These are phyloP conservation scores for Sphaerostilbella broomeana DNA, from an alignment of 2,329 filamentous ascomycete species.

Conservation along the genomic window DNA sequence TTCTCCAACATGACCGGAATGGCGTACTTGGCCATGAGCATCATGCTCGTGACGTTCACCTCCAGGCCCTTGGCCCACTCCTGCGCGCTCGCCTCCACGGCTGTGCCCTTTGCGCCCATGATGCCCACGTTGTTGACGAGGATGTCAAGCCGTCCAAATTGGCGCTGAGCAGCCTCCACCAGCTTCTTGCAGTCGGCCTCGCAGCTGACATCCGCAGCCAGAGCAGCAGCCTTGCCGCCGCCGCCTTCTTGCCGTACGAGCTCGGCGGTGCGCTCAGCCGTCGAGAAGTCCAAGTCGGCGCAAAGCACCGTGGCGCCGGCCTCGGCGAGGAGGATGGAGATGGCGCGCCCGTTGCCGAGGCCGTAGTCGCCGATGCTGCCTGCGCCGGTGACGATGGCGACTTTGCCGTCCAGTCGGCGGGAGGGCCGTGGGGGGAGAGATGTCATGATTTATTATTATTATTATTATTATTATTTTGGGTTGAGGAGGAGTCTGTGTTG, in stretches of 20 bases:
- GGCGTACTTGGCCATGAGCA: slow-evolving; percentile 55
- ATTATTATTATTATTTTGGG: too few species aligned
- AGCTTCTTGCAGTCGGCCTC: slow-evolving; percentile 43
- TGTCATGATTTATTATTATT: too few species aligned
- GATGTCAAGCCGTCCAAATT: slow-evolving; percentile 54
- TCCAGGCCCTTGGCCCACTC: slow-evolving; percentile 51
- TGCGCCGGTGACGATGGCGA: slow-evolving; percentile 22
- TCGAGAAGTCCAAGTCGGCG: slow-evolving; percentile 43
- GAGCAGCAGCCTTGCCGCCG: slow-evolving; percentile 35
- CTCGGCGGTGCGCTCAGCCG: slow-evolving; percentile 46
- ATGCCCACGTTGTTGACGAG: slow-evolving; percentile 61
- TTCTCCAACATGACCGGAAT: slow-evolving; percentile 55
- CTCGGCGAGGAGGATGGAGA: slow-evolving; percentile 52
- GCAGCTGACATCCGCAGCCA: slow-evolving; percentile 49
- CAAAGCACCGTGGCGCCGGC: slow-evolving; percentile 55
- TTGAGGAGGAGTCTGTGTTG: too few species aligned
- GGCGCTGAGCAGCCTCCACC: slow-evolving; percentile 34
- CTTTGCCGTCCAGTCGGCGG: slow-evolving; percentile 21
- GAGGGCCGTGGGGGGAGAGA: slow-evolving; percentile 19
- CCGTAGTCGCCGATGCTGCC: slow-evolving; percentile 44
- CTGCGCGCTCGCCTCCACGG: slow-evolving; percentile 52
- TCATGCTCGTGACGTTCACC: slow-evolving; percentile 60
- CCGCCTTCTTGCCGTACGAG: slow-evolving; percentile 38
- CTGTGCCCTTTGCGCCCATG: slow-evolving; percentile 51
- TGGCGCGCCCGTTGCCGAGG: slow-evolving; percentile 54